Conservation (phyloP, 108 stramenopile species). For the Seminavis robusta region DNA sequence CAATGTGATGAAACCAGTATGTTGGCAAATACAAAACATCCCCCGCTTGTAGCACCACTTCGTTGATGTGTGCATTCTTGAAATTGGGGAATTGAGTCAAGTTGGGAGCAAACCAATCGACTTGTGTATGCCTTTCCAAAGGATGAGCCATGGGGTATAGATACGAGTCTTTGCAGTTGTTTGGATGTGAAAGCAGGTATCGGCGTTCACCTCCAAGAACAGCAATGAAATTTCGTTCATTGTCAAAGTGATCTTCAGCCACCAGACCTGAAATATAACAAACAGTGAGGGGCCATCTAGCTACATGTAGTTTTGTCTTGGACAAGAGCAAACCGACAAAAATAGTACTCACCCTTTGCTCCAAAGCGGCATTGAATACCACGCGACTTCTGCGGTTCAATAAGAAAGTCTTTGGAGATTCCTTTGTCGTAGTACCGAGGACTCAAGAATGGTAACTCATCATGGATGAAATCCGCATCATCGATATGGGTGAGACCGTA, state of each 20-base stretch:
- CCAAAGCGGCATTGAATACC: slow-evolving; percentile 98
- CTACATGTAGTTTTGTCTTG: too few species aligned
- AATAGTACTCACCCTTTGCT: too few species aligned
- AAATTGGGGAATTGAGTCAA: slow-evolving; percentile 67
- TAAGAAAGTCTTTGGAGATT: too few species aligned
- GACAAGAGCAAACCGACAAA: too few species aligned
- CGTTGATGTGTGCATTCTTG: slow-evolving; percentile 60
- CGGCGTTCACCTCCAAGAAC: slow-evolving; percentile 69
- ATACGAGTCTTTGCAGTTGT: slow-evolving; percentile 82
- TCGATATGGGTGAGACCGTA: too few species aligned
- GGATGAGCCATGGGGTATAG: slow-evolving; percentile 83
- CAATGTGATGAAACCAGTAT: slow-evolving; percentile 93
- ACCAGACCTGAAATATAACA: too few species aligned
- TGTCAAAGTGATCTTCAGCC: slow-evolving; percentile 93
- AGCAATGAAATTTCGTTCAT: slow-evolving; percentile 85
- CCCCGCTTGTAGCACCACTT: slow-evolving; percentile 90
- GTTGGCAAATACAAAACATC: slow-evolving; percentile 93
- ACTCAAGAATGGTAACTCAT: slow-evolving; percentile 82
- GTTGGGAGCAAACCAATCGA: slow-evolving; percentile 90
- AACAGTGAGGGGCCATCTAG: too few species aligned
- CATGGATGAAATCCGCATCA: slow-evolving; percentile 72
- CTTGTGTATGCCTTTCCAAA: slow-evolving; percentile 71
- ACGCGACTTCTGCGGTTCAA: slow-evolving; percentile 72
- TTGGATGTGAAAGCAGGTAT: slow-evolving; percentile 91
- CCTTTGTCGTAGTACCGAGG: too few species aligned